These are phyloP conservation scores for Boletus edulis DNA, from an alignment of 768 basidiomycete genomes.

Conservation along the genomic window DNA sequence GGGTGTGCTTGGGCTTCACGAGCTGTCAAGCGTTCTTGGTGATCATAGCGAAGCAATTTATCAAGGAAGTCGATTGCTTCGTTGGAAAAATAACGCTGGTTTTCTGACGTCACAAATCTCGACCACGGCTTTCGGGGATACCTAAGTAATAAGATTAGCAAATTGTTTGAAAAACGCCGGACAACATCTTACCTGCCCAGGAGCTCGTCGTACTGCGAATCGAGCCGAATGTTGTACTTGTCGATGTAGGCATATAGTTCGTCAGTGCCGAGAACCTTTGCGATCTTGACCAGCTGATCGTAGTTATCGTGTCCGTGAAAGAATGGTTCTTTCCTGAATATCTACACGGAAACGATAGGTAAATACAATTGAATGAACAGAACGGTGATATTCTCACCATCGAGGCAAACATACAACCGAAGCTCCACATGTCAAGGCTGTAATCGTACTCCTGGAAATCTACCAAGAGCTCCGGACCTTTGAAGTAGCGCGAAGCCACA, in stretches of 20 bases:
- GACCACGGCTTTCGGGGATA: conserved; percentile 96
- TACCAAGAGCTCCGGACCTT: conserved; percentile 93
- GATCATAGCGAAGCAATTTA: conserved; percentile 93
- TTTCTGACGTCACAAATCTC: conserved; percentile 92
- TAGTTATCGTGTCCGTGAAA: conserved; percentile 99
- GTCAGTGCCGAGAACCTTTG: conserved; percentile 96
- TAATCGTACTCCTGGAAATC: conserved; percentile 99
- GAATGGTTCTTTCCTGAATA: conserved; percentile 98
- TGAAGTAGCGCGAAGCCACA: conserved; percentile 96
- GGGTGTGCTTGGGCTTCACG: conserved; percentile 88
- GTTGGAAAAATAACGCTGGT: conserved; percentile 94
- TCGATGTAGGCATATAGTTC: conserved; percentile 91
- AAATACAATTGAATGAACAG: not conserved
- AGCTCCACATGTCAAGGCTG: conserved; percentile 98
- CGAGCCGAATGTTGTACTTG: conserved; percentile 93
- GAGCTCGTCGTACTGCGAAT: conserved; percentile 94
- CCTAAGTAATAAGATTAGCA: conserved; percentile 35
- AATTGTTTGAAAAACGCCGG: conserved; percentile 6
- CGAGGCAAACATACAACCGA: conserved; percentile 98
- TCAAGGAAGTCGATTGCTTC: conserved; percentile 97
- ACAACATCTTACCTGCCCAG: conserved; percentile 63
- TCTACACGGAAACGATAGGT: conserved; percentile 45
- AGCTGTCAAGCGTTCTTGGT: conserved; percentile 94
- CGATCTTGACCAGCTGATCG: conserved; percentile 96
- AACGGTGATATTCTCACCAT: conserved; percentile 61